Percentiles rank a stretch among this genome's conserved stretches.
Conservation (phyloP, 371 early-diverging fungal genomes). For the Haplosporangium sp. region DNA sequence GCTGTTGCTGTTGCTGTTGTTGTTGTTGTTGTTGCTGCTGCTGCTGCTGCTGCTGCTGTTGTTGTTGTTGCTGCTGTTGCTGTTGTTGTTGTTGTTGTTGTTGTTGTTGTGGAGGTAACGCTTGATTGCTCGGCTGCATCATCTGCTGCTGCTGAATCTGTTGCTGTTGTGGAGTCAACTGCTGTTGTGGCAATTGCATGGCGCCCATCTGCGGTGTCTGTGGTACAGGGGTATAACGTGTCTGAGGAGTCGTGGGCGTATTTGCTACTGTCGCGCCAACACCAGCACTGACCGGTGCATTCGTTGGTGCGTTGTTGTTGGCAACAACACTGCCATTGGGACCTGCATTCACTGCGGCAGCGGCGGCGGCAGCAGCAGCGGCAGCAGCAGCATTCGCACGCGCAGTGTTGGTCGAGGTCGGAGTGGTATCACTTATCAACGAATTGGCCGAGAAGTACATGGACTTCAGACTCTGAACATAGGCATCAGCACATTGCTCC, state of each 20-base stretch:
- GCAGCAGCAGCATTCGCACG: conserved; percentile 61
- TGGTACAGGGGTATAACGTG: conserved; percentile 55
- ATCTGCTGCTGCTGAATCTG: conserved; percentile 23
- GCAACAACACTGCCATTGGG: conserved; percentile 1
- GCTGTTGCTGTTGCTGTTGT: conserved; percentile 31
- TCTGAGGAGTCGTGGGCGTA: conserved; percentile 29
- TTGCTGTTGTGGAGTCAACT: conserved; percentile 12
- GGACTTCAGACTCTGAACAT: conserved; percentile 64
- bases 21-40: conserved; percentile 24
- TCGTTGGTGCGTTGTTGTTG: neutral
- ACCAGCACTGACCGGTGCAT: conserved; percentile 1
- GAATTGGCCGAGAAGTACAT: conserved; percentile 64
- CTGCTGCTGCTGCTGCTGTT: conserved; percentile 42
- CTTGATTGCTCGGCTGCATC: conserved; percentile 1
- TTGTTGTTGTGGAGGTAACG: conserved; percentile 37
- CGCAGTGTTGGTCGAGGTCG: conserved; percentile 60
- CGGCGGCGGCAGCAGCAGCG: conserved; percentile 35
- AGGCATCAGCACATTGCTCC: conserved; percentile 68
- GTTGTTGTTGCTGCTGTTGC: conserved; percentile 49
- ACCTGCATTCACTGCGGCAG: conserved; percentile 22
- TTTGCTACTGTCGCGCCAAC: conserved; percentile 4
- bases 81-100: conserved; percentile 39
- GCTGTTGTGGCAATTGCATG: conserved; percentile 55
- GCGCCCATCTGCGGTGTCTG: conserved; percentile 57
- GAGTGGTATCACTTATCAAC: conserved; percentile 64